These are phyloP conservation scores for Mrakia hoshinonis DNA, from an alignment of 768 basidiomycete species.

Conservation along the genomic window DNA sequence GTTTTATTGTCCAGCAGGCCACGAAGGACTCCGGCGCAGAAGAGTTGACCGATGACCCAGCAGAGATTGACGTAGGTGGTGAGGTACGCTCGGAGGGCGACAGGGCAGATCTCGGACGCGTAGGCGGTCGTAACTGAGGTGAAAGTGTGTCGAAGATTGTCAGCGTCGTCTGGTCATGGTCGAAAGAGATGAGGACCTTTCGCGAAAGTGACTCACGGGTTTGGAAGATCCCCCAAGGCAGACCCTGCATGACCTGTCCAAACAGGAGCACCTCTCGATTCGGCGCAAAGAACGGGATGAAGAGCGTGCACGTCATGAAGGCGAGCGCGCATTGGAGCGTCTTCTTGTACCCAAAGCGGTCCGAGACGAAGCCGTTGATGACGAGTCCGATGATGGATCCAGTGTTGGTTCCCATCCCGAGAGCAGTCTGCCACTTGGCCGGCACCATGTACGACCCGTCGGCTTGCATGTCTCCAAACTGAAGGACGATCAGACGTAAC, in stretches of 20 bases:
- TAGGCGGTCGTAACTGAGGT: neutral
- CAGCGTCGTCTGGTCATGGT: neutral
- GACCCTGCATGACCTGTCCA: constrained; percentile 29
- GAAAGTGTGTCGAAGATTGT: neutral
- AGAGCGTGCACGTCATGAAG: constrained; percentile 30
- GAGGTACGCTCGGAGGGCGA: neutral
- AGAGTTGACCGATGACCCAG: constrained; percentile 2
- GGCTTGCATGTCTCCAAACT: neutral
- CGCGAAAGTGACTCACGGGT: neutral
- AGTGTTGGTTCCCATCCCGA: too few relatives aligned
- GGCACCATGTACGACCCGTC: neutral
- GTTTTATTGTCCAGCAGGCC: neutral
- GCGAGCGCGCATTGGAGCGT: constrained; percentile 31
- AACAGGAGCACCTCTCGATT: constrained; percentile 26
- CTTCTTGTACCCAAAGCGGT: constrained; percentile 32
- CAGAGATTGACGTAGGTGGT: constrained; percentile 11
- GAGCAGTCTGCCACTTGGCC: neutral
- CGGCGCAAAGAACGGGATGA: constrained; percentile 33
- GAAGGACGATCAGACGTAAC: neutral
- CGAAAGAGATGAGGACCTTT: too few relatives aligned
- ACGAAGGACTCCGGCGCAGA: neutral
- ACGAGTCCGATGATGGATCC: constrained; percentile 30
- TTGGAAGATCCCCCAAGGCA: constrained; percentile 2
- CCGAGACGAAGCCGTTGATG: constrained; percentile 9
- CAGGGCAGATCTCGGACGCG: constrained; percentile 12